Evolutionary conservation across 2,329 filamentous ascomycete genomes (phyloP).

Genomic region (Helotiales sp.): DNA sequence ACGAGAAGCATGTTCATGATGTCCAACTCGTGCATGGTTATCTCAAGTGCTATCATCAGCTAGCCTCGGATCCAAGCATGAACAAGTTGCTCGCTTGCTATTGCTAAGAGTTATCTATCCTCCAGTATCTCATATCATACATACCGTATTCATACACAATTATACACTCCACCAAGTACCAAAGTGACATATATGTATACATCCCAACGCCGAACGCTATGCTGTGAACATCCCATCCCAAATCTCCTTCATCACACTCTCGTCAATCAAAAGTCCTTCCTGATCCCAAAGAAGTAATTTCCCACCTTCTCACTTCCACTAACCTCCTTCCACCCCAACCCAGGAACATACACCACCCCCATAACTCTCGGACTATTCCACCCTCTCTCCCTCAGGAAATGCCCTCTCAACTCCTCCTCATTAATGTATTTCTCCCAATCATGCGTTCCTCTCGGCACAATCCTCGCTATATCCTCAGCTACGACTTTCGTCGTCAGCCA

Average conservation of each 20-base stretch:
- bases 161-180: background rate
- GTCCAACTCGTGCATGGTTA: too few species aligned
- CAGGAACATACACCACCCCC: slow-evolving; percentile 89
- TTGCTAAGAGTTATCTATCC: too few species aligned
- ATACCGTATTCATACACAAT: background rate
- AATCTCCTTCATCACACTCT: background rate
- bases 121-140: too few species aligned
- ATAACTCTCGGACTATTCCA: slow-evolving; percentile 66
- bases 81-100: too few species aligned
- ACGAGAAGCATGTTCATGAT: too few species aligned
- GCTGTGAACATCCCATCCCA: background rate
- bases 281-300: slow-evolving; percentile 94
- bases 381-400: slow-evolving; percentile 51
- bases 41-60: too few species aligned
- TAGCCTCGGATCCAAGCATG: too few species aligned
- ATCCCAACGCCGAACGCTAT: too few species aligned
- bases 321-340: slow-evolving; percentile 85
- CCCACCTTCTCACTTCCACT: slow-evolving; percentile 79
- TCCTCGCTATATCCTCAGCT: slow-evolving; percentile 82
- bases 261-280: slow-evolving; percentile 47
- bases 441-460: slow-evolving; percentile 91
- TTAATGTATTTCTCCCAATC: slow-evolving; percentile 98
- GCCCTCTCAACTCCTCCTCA: slow-evolving; percentile 68
- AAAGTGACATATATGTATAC: background rate
- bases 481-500: slow-evolving; percentile 92